These are phyloP conservation scores for Danielia oregonensis DNA, from an alignment of 805 yeast genomes.

Conservation along the genomic window DNA sequence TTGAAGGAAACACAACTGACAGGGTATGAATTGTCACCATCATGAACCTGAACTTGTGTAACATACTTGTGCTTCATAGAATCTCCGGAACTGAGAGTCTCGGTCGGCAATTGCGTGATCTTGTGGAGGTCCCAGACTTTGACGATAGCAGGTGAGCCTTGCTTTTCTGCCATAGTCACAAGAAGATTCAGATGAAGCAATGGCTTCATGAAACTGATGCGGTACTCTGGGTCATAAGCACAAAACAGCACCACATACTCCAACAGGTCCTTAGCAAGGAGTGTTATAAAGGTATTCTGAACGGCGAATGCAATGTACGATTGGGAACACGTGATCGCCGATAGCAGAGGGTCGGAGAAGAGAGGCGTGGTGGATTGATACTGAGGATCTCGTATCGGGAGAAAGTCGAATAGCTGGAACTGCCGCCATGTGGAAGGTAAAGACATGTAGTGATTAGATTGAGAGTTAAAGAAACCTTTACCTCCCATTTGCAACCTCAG, in stretches of 20 bases:
- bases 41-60: slow-evolving; percentile 58
- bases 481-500: too few species aligned
- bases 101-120: slow-evolving; percentile 29
- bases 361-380: slow-evolving; percentile 58
- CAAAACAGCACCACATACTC: slow-evolving; percentile 46
- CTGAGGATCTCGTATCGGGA: slow-evolving; percentile 83
- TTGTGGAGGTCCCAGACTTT: slow-evolving; percentile 72
- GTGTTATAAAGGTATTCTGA: slow-evolving; percentile 48
- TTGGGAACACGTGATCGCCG: slow-evolving; percentile 58
- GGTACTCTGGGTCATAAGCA: slow-evolving; percentile 65
- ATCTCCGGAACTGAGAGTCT: slow-evolving; percentile 8
- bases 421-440: slow-evolving; percentile 57
- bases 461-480: too few species aligned
- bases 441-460: slow-evolving; percentile 11
- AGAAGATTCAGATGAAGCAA: slow-evolving; percentile 49
- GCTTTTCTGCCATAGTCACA: slow-evolving; percentile 70
- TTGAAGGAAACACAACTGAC: slow-evolving; percentile 61
- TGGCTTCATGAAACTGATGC: slow-evolving; percentile 54
- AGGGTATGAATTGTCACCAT: slow-evolving; percentile 77
- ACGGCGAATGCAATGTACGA: slow-evolving; percentile 60
- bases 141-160: slow-evolving; percentile 64
- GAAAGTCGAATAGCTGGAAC: slow-evolving; percentile 78
- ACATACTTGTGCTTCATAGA: slow-evolving; percentile 42
- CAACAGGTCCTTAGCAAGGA: slow-evolving; percentile 48
- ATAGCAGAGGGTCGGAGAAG: slow-evolving; percentile 73